Base-by-base conservation (phyloP, 2,329 filamentous ascomycete species). In the Aquanectria penicillioides region DNA sequence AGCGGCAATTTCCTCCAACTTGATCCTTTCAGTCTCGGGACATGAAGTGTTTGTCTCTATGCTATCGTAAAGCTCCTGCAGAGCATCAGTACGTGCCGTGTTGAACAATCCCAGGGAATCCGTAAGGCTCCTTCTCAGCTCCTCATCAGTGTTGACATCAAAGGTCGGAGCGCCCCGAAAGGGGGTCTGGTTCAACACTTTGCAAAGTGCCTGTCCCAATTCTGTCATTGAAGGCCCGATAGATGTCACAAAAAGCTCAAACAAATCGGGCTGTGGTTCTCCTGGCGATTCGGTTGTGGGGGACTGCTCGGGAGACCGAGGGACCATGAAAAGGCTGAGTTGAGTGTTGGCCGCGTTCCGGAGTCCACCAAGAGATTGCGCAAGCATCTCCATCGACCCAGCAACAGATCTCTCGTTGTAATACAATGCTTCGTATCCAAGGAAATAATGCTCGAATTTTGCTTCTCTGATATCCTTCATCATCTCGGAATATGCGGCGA, bases 1-100 rank as follows among this genome's bases (percentile, higher is more conserved):
- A 9, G 95, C 94, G 17, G 94, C 93, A 3, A 98, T 93, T 75
- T 99, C 95, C 74, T 99, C 95, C 91, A 8, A 93, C 92, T 73
- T 95, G 86, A 15, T 94, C 81, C 63, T 89, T 87, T 49, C 91
- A 80, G 88, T 41, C 85, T 84, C 8, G 84, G 81, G 56, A 83
- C 86, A 17, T 83, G 60, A 57, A 0, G 51, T 51, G 51, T 60
- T 86, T 13, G 92, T 81, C 66, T 94, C 89, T 53, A 93, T 93
- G 38, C 86, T 90, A 59, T 86, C 87, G 73, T 99, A 98, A 0
- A 99, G 82, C 34, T 89, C 84, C 44, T 88, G 83, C 1, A 99
- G 79, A 0, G 95, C 93, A 38, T 90, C 95, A 1, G 92, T 91
- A 12, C 98, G 80, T 0, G 94, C 97, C 73, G 96, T 94, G 87